These are phyloP conservation scores for Dictyostelium citrinum DNA, from an alignment of 78 protist genomes.

Conservation along the genomic window DNA sequence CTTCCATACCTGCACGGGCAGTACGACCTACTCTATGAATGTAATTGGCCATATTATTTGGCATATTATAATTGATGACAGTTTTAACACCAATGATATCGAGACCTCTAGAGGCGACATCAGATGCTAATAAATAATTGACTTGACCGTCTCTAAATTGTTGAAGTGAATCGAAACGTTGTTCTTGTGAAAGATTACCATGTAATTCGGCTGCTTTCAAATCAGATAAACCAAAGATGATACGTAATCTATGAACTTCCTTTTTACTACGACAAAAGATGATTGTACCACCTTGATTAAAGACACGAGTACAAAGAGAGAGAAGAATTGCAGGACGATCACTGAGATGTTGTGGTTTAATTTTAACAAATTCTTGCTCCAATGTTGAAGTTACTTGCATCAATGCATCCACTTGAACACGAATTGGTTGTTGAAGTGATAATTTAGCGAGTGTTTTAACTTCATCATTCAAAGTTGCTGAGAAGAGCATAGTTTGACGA, in stretches of 20 bases:
- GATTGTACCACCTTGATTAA: conserved; percentile 61
- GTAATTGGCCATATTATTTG: conserved; percentile 85
- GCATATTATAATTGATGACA: conserved; percentile 90
- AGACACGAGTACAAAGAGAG: conserved; percentile 46
- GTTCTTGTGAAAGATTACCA: conserved; percentile 80
- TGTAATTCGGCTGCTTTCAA: conserved; percentile 85
- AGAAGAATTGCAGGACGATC: conserved; percentile 68
- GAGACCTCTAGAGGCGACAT: conserved; percentile 96
- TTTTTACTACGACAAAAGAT: conserved; percentile 55
- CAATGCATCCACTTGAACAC: conserved; percentile 82
- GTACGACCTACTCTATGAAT: conserved; percentile 94
- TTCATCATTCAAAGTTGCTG: conserved; percentile 92
- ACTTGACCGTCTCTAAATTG: conserved; percentile 77
- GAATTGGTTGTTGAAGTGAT: conserved; percentile 80
- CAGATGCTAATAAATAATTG: conserved; percentile 91
- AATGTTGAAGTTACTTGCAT: conserved; percentile 75
- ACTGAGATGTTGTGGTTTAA: conserved; percentile 17
- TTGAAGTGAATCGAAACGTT: conserved; percentile 78
- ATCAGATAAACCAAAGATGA: conserved; percentile 84
- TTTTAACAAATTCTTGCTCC: conserved; percentile 88
- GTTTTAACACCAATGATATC: conserved; percentile 90
- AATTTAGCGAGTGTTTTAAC: conserved; percentile 78
- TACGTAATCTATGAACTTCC: conserved; percentile 71
- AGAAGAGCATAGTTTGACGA: conserved; percentile 92
- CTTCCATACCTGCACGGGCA: conserved; percentile 89